Evolutionary conservation across 2,329 filamentous ascomycete species (phyloP), one percentile per base, ranked within the genome.

Genomic region (Arthrobotrys sphaeroides): DNA sequence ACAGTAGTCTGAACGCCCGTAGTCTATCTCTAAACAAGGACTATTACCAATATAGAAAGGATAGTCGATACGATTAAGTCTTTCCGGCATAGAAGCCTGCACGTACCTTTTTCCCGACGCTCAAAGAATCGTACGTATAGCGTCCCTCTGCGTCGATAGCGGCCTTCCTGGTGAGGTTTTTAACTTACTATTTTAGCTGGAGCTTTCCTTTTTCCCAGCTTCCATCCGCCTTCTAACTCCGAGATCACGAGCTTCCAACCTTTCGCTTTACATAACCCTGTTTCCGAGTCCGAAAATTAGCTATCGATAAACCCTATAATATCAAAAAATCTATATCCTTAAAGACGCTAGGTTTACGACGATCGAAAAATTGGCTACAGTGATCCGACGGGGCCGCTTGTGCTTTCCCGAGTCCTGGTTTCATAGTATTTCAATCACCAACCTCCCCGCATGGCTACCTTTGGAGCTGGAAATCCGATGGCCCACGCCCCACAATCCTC

Each of bases 371-470:
- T 57, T 57, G 43, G 42, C 40, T 38, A 16, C 12, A 66, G 31
- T 43, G 1, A 49, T 65, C 51, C 22, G 51, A 40, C 53, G 31
- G 18, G 20, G 16, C 28, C 18, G 33, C 31, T 61, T 47, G 45
- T 36, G 47, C 40, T 64, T 51, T 49, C 57, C 31, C 47, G 38
- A 47, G 45, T 33, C 20, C 62, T 31, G 38, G 18, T 60, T 47
- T 26, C 24, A n/a, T n/a, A n/a, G n/a, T n/a, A n/a, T n/a, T n/a
- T 38, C 33, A 51, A 16, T 31, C 55, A 43, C 16, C 38, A 75
- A 72, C 18, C 47, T 69, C 72, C 72, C 72, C 72, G 64, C 72
- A 75, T 75, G 72, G 64, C 72, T 49, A 75, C 72, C 64, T 75
- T 69, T 69, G 40, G 43, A 59, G 47, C 64, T 64, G 72, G 64